Conservation (phyloP, 2,329 filamentous ascomycete species). For the Stemphylium beticola region DNA sequence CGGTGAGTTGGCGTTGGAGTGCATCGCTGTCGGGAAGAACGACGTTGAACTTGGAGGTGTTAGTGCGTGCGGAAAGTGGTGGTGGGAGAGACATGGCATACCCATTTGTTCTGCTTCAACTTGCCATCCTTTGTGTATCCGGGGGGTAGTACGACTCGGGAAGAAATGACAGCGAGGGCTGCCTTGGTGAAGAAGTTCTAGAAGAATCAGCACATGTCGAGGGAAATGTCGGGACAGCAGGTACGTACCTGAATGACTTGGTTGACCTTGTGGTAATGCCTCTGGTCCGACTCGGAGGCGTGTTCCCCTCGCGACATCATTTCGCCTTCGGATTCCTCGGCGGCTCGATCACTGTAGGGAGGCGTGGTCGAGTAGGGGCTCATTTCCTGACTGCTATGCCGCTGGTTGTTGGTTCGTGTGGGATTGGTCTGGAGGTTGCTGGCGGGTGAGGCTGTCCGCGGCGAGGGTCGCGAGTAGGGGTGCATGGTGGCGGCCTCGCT, state of each 20-base stretch:
- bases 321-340: constrained; percentile 58
- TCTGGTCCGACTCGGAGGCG: constrained; percentile 39
- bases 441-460: constrained; percentile 74
- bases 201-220: constrained; percentile 28
- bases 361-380: constrained; percentile 61
- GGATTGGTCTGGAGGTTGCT: constrained; percentile 75
- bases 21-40: constrained; percentile 92
- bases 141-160: constrained; percentile 73
- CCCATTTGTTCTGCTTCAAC: constrained; percentile 84
- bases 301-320: constrained; percentile 46
- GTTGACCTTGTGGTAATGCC: constrained; percentile 70
- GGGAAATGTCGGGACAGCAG: not conserved
- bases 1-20: constrained; percentile 78
- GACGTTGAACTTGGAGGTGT: constrained; percentile 78
- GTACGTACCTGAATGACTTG: constrained; percentile 84
- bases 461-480: constrained; percentile 77
- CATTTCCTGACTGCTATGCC: constrained; percentile 65
- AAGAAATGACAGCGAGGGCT: constrained; percentile 81
- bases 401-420: constrained; percentile 71
- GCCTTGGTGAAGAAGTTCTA: constrained; percentile 94
- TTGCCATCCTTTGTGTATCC: constrained; percentile 63
- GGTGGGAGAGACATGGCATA: constrained; percentile 54
- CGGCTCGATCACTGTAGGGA: constrained; percentile 56
- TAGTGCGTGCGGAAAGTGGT: constrained; percentile 10
- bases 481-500: constrained; percentile 68